Evolutionary conservation across 768 basidiomycete genomes (phyloP).

Genomic region (Boletus coccyginus): DNA sequence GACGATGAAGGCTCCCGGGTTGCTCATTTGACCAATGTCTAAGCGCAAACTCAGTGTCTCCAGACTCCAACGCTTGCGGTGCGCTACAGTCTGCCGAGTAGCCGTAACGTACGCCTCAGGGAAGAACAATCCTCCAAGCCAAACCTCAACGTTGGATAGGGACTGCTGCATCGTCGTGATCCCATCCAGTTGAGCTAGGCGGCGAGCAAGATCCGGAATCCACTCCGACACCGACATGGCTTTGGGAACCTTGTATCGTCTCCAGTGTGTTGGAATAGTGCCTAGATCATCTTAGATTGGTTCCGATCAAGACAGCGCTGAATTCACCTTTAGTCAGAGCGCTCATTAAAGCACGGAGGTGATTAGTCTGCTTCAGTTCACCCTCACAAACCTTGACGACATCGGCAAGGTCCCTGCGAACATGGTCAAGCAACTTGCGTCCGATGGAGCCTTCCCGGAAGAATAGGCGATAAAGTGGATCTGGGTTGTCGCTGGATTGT

Average conservation of each 20-base stretch:
- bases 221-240: slow-evolving; percentile 81
- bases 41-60: slow-evolving; percentile 82
- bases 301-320: background rate
- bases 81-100: slow-evolving; percentile 93
- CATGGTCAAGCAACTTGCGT: slow-evolving; percentile 69
- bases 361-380: slow-evolving; percentile 92
- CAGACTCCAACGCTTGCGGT: slow-evolving; percentile 87
- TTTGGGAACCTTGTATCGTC: slow-evolving; percentile 82
- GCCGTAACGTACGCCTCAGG: slow-evolving; percentile 97
- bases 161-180: slow-evolving; percentile 55
- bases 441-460: slow-evolving; percentile 84
- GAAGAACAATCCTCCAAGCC: slow-evolving; percentile 94
- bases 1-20: slow-evolving; percentile 77
- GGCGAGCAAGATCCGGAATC: slow-evolving; percentile 77
- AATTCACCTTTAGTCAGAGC: slow-evolving; percentile 79
- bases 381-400: slow-evolving; percentile 85
- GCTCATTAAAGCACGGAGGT: slow-evolving; percentile 88
- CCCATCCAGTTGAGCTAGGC: slow-evolving; percentile 78
- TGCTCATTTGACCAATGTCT: slow-evolving; percentile 78
- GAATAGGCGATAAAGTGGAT: slow-evolving; percentile 88
- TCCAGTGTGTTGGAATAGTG: slow-evolving; percentile 86
- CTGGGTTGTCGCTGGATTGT: slow-evolving; percentile 66
- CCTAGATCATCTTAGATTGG: slow-evolving; percentile 44
- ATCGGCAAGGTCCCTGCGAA: slow-evolving; percentile 77
- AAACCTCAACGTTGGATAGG: slow-evolving; percentile 71